Base-by-base conservation (phyloP, 371 early-diverging fungal genomes). In the Mucor plumbeus region DNA sequence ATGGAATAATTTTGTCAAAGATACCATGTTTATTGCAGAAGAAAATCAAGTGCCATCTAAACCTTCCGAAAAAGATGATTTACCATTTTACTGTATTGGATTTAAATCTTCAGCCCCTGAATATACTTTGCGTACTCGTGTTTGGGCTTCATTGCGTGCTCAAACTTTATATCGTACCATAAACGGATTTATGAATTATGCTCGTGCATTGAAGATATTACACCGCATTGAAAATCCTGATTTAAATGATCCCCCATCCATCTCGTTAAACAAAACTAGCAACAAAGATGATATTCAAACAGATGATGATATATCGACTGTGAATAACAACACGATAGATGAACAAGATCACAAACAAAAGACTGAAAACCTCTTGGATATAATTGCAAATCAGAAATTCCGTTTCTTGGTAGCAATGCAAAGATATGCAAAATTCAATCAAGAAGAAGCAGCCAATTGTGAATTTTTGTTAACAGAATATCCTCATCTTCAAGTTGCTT, bases 1-100 rank as follows among this genome's bases (percentile, higher is more conserved):
- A 72, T 95, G 95, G 95, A 91, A 89, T 48, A 94, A 95, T 81
- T 96, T 94, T 85, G 94, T 96, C 41, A 87, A 90, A 70, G 94
- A 95, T 61, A 95, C 93, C 65, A 94, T 93, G 83, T 87, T 91
- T 41, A 70, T 93, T 64, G 92, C 90, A 0, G 92, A 93, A 73
- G 92, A 93, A 69, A 62, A 48, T 9, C 59, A 73, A 0, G 58
- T 61, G 4, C 64, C 72, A 4, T 44, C 55, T 5, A 58, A 69
- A 21, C 56, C 68, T 31, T 56, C 76, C 11, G 91, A 90, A 75
- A 86, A 86, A 48, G 93, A 94, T 64, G 94, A 93, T 69, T 69
- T 93, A 40, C 92, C 94, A 11, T 93, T 94, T 68, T 91, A 94
- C 65, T 89, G 91, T 58, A 87, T 94, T 67, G 93, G 94, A 0